These are phyloP conservation scores for Rhododendron mucronatum DNA, from an alignment of 148 eudicot species.

Conservation along the genomic window DNA sequence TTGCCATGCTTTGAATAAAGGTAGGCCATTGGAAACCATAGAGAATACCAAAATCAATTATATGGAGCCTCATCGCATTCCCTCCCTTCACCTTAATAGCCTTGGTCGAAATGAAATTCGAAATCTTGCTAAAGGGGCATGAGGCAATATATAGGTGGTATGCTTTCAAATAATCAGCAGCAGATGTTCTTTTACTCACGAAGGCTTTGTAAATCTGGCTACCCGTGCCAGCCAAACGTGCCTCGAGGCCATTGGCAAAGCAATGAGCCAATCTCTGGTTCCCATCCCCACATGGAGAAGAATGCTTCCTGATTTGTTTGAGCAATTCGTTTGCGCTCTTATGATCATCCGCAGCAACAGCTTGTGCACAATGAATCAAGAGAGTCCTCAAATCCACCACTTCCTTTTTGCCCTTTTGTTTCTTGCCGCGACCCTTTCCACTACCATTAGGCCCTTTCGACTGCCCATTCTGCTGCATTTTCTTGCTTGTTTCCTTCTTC, in stretches of 20 bases:
- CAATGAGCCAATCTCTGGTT: slow-evolving; percentile 31
- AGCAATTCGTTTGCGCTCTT: slow-evolving; percentile 21
- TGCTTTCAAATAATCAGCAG: slow-evolving; percentile 35
- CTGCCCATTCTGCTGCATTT: slow-evolving; percentile 23
- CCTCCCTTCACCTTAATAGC: slow-evolving; percentile 14
- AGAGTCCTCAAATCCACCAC: slow-evolving; percentile 35
- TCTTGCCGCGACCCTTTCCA: slow-evolving; percentile 45
- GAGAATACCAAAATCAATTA: slow-evolving; percentile 33
- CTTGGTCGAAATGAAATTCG: slow-evolving; percentile 27
- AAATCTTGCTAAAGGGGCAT: slow-evolving; percentile 28
- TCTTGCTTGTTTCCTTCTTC: slow-evolving; percentile 32
- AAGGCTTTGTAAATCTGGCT: slow-evolving; percentile 25
- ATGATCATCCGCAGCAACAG: slow-evolving; percentile 28
- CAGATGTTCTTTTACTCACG: slow-evolving; percentile 12
- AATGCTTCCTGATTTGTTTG: slow-evolving; percentile 30
- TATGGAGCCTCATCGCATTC: slow-evolving; percentile 21
- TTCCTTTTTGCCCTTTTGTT: slow-evolving; percentile 25
- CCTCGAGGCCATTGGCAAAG: slow-evolving; percentile 35
- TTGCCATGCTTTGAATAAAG: slow-evolving; percentile 22
- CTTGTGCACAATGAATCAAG: slow-evolving; percentile 32
- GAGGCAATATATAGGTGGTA: slow-evolving; percentile 27
- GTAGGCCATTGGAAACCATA: slow-evolving; percentile 43
- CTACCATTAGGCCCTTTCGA: slow-evolving; percentile 21
- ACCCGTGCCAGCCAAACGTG: slow-evolving; percentile 39
- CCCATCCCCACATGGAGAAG: slow-evolving; percentile 30